Percentiles rank a stretch among this genome's conserved stretches.
Evolutionary conservation across 352 stramenopile genomes (phyloP).

Genomic region (Blastocystis hominis): DNA sequence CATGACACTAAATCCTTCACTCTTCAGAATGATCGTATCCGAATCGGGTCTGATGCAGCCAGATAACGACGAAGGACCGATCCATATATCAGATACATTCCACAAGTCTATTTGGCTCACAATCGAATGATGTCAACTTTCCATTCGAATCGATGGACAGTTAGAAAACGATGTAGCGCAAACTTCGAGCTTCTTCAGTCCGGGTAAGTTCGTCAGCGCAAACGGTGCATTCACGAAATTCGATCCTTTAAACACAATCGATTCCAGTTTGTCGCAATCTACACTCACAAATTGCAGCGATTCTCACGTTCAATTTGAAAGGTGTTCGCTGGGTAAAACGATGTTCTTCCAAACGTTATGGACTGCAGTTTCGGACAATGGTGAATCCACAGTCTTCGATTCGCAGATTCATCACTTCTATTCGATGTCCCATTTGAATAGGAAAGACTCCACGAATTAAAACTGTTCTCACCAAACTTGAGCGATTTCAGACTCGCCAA

Average conservation of each 20-base stretch:
- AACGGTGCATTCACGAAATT: neutral
- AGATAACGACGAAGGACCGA: too few relatives aligned
- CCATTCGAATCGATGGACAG: neutral
- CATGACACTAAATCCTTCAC: neutral
- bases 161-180: neutral
- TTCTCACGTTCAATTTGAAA: neutral
- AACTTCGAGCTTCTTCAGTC: neutral
- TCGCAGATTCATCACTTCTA: neutral
- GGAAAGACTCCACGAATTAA: too few relatives aligned
- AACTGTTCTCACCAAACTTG: neutral
- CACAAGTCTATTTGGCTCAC: too few relatives aligned
- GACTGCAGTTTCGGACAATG: neutral
- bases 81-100: too few relatives aligned
- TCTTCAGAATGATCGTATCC: neutral
- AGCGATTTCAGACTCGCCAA: neutral
- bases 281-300: neutral
- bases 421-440: too few relatives aligned
- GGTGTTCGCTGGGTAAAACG: neutral
- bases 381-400: neutral
- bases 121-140: neutral
- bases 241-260: neutral
- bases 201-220: neutral
- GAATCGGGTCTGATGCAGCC: too few relatives aligned
- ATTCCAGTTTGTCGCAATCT: neutral
- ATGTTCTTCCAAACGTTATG: neutral